A percentile compares a stretch with the other conserved stretches of the same genome.
Evolutionary conservation across 208 protist species (phyloP).

Genomic region (Crithidia fasciculata): DNA sequence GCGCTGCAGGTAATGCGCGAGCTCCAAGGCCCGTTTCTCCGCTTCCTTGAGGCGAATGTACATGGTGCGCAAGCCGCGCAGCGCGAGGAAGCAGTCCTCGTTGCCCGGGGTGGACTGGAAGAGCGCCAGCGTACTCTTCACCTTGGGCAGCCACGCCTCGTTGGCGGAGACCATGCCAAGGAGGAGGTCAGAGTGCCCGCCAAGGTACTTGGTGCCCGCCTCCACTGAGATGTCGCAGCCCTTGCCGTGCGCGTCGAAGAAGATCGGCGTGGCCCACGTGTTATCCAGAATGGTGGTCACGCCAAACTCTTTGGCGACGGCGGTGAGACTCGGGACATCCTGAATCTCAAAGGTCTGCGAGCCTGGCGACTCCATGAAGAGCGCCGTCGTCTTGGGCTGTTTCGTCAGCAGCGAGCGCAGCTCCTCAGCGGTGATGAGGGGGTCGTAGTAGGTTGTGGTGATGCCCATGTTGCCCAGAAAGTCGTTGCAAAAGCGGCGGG

Average conservation of each 20-base stretch:
- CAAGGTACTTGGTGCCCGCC: slow-evolving; percentile 45
- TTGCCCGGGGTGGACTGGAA: slow-evolving; percentile 35
- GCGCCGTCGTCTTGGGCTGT: slow-evolving; percentile 29
- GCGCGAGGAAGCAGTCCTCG: slow-evolving; percentile 40
- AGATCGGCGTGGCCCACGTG: slow-evolving; percentile 39
- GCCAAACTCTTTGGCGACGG: slow-evolving; percentile 27
- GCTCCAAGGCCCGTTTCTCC: slow-evolving; percentile 24
- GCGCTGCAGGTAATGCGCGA: slow-evolving; percentile 20
- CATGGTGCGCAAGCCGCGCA: slow-evolving; percentile 44
- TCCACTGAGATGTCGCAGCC: slow-evolving; percentile 46
- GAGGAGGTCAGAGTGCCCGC: slow-evolving; percentile 45
- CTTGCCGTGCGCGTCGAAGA: slow-evolving; percentile 40
- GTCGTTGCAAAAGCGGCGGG: slow-evolving; percentile 30
- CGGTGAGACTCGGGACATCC: slow-evolving; percentile 29
- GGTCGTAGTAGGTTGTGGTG: slow-evolving; percentile 38
- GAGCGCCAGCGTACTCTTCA: slow-evolving; percentile 17
- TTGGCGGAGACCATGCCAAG: slow-evolving; percentile 39
- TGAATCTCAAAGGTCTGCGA: slow-evolving; percentile 43
- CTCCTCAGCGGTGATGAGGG: slow-evolving; percentile 32
- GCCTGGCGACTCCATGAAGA: slow-evolving; percentile 39
- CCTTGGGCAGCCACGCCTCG: slow-evolving; percentile 30
- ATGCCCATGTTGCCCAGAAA: slow-evolving; percentile 31
- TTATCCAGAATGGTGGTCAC: slow-evolving; percentile 36
- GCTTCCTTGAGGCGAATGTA: slow-evolving; percentile 35
- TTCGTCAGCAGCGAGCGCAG: slow-evolving; percentile 33